Evolutionary conservation across 1,284 basidiomycete genomes (phyloP).

Genomic region (Kalmanozyma brasiliensis): DNA sequence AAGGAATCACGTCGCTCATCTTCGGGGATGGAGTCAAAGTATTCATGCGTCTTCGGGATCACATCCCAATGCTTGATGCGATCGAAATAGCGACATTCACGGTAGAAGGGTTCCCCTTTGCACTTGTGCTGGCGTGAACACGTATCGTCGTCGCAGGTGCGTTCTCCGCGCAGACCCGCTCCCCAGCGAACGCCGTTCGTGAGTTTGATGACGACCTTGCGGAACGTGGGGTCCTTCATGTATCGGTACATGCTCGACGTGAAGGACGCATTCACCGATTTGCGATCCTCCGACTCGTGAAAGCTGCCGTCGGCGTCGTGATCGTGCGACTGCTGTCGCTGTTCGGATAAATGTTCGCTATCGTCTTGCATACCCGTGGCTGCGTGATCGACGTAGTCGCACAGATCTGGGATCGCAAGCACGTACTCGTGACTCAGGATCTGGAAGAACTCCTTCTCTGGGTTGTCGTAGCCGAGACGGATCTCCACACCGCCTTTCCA

Average conservation of each 20-base stretch:
- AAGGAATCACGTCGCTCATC: conserved; percentile 77
- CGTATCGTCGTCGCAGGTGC: conserved; percentile 79
- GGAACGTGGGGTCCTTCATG: conserved; percentile 56
- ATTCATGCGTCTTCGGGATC: conserved; percentile 73
- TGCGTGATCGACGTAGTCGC: conserved; percentile 70
- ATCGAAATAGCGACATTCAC: conserved; percentile 82
- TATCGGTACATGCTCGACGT: conserved; percentile 44
- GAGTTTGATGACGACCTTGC: conserved; percentile 72
- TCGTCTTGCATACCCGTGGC: conserved; percentile 68
- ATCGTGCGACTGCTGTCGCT: conserved; percentile 8
- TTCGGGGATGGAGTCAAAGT: conserved; percentile 68
- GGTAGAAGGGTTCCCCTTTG: conserved; percentile 75
- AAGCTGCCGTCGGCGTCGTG: conserved; percentile 24
- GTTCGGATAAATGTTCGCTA: conserved; percentile 6
- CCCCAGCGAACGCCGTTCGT: conserved; percentile 91
- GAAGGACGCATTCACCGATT: conserved; percentile 25
- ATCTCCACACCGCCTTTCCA: conserved; percentile 84
- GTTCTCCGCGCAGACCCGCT: conserved; percentile 83
- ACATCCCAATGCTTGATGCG: conserved; percentile 87
- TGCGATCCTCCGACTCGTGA: conserved; percentile 36
- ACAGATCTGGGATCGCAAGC: conserved; percentile 68
- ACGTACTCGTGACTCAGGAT: conserved; percentile 77
- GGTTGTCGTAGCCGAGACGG: conserved; percentile 79
- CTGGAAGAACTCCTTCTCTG: conserved; percentile 83
- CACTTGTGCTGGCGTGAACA: conserved; percentile 74